Conservation (phyloP, 83 land plant species). For the Picea engelmannii region DNA sequence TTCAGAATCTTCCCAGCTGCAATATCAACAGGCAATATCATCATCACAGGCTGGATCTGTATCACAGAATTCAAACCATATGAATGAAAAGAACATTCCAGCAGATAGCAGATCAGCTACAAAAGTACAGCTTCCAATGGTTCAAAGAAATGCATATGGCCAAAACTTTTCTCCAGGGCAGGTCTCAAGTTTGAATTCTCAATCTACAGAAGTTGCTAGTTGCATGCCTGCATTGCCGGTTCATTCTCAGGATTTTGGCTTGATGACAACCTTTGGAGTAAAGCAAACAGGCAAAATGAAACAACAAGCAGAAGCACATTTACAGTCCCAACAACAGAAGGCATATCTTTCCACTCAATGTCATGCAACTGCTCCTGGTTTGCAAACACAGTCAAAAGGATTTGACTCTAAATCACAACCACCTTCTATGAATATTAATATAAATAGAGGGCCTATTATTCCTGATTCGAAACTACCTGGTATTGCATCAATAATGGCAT, state of each 20-base stretch:
- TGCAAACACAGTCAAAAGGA: background rate
- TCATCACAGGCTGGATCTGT: background rate
- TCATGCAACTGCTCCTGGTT: background rate
- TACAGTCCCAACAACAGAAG: background rate
- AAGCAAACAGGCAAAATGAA: slow-evolving; percentile 1
- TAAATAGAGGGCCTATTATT: background rate
- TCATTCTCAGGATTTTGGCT: background rate
- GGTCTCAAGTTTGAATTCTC: background rate
- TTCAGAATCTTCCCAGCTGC: slow-evolving; percentile 5
- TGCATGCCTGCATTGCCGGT: background rate
- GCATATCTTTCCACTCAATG: background rate
- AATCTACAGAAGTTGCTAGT: background rate
- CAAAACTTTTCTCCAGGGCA: background rate
- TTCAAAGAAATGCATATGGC: background rate
- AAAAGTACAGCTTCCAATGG: background rate
- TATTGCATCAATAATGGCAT: background rate
- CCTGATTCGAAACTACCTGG: background rate
- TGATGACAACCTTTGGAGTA: background rate
- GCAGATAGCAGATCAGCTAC: background rate
- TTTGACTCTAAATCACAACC: background rate
- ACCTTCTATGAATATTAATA: background rate
- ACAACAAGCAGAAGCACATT: background rate
- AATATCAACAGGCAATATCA: background rate
- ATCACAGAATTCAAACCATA: background rate
- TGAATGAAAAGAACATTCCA: slow-evolving; percentile 1